Evolutionary conservation across 805 yeast species (phyloP).

Genomic region (Diddensiella santjacobensis): DNA sequence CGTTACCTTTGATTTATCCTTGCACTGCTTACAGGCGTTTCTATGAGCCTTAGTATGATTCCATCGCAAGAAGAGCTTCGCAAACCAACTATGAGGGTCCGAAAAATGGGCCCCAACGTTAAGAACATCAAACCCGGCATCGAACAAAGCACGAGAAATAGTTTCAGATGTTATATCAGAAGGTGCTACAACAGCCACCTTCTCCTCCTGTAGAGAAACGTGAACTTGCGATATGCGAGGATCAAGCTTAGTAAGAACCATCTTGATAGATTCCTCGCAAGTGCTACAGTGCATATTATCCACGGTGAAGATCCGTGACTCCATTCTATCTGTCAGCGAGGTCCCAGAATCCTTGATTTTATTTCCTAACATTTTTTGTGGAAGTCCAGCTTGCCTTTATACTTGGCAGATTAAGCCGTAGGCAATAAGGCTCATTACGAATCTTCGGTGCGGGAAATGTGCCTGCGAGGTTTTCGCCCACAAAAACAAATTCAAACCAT

Average conservation of each 20-base stretch:
- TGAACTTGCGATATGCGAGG: conserved; percentile 15
- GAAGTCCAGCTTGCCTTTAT: not conserved
- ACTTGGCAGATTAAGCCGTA: not conserved
- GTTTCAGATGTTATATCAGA: conserved; percentile 17
- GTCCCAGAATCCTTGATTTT: not conserved
- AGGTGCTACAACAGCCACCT: conserved; percentile 28
- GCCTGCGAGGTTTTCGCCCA: not conserved
- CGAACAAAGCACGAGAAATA: conserved; percentile 19
- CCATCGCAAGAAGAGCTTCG: conserved; percentile 7
- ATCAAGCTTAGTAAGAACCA: conserved; percentile 29
- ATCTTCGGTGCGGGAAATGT: not conserved
- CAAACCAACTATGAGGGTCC: not conserved
- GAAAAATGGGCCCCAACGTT: conserved; percentile 11
- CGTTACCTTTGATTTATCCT: conserved; percentile 12
- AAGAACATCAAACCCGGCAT: conserved; percentile 28
- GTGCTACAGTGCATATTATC: conserved; percentile 54
- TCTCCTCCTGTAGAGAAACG: conserved; percentile 27
- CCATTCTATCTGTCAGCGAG: conserved; percentile 13
- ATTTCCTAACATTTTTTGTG: not conserved
- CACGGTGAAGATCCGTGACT: conserved; percentile 26
- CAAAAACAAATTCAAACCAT: too few relatives aligned
- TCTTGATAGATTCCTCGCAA: conserved; percentile 42
- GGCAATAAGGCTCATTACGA: not conserved
- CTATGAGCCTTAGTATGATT: conserved; percentile 13
- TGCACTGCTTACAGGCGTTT: conserved; percentile 18